A percentile compares a stretch with the other conserved stretches of the same genome.
These are phyloP conservation scores for Xylaria arbuscula DNA, from an alignment of 2,329 filamentous ascomycete genomes.

Conservation along the genomic window DNA sequence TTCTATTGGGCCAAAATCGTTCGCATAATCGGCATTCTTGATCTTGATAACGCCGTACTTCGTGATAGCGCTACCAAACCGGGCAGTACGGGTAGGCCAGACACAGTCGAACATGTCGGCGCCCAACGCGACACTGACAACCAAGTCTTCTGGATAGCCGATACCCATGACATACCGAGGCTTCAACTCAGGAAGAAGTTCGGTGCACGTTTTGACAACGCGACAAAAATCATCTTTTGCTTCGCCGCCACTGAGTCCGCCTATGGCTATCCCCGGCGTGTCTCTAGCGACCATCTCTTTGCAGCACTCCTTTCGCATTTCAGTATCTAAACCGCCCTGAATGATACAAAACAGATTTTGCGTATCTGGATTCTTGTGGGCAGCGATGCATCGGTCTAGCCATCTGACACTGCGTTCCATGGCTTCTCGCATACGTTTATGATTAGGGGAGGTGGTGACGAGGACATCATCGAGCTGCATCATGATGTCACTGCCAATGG, in stretches of 20 bases:
- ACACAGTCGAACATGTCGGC: conserved; percentile 99
- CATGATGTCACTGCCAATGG: conserved; percentile 97
- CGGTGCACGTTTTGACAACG: conserved; percentile 88
- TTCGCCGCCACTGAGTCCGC: conserved; percentile 93
- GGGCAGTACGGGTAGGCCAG: conserved; percentile 95
- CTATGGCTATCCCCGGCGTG: conserved; percentile 96
- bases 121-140: conserved; percentile 92
- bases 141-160: conserved; percentile 93
- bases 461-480: conserved; percentile 99
- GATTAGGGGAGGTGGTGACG: conserved; percentile 92
- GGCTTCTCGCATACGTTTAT: conserved; percentile 87
- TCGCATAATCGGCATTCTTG: conserved; percentile 77
- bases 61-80: conserved; percentile 95
- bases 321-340: conserved; percentile 90
- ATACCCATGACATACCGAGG: conserved; percentile 99
- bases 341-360: conserved; percentile 99
- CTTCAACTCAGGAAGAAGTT: conserved; percentile 85
- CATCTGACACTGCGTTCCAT: conserved; percentile 95
- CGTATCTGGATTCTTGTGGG: conserved; percentile 81
- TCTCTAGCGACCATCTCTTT: conserved; percentile 87
- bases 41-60: conserved; percentile 84
- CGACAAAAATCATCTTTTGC: conserved; percentile 92
- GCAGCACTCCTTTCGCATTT: conserved; percentile 86
- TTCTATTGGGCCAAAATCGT: conserved; percentile 87
- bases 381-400: conserved; percentile 93